A percentile compares a stretch with the other conserved stretches of the same genome.
phyloP scores from a whole-genome alignment of 441 rosid species.

The Populus hybrid region DNA sequence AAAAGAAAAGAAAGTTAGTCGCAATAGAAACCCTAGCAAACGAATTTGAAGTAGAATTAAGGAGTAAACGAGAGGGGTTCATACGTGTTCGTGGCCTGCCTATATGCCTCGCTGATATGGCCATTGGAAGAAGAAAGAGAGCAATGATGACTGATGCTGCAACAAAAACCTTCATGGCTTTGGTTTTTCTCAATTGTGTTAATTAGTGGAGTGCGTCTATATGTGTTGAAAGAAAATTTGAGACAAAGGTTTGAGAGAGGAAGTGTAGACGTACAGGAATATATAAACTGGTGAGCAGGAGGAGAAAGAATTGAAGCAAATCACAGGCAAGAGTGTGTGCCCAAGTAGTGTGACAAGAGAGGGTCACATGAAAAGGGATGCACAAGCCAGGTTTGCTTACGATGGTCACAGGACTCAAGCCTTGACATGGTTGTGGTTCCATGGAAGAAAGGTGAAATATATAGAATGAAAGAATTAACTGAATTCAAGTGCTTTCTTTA shows the following conservation, averaged over 20 bases:
- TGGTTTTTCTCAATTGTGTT: not conserved
- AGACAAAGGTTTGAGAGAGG: not conserved
- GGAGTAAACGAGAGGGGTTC: not conserved
- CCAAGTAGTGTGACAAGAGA: slow-evolving; percentile 16
- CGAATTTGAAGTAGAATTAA: not conserved
- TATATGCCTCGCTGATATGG: slow-evolving; percentile 34
- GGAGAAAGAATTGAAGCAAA: slow-evolving; percentile 49
- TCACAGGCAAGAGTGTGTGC: slow-evolving; percentile 46
- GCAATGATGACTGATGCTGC: slow-evolving; percentile 21
- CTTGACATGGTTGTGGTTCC: not conserved
- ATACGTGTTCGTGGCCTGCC: slow-evolving; percentile 34
- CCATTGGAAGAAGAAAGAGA: slow-evolving; percentile 24
- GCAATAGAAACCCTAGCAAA: not conserved
- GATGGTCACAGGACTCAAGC: slow-evolving; percentile 37
- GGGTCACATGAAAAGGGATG: slow-evolving; percentile 53
- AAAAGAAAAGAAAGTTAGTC: not conserved
- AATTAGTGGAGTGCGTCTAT: too few species aligned
- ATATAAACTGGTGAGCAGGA: slow-evolving; percentile 12
- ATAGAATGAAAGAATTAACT: slow-evolving; percentile 13
- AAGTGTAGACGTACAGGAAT: not conserved
- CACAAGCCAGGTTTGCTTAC: slow-evolving; percentile 15
- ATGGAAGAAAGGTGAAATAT: not conserved
- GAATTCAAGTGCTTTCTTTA: slow-evolving; percentile 32
- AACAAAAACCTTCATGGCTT: slow-evolving; percentile 38
- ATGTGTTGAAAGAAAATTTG: not conserved